Base-by-base conservation (phyloP, 2,329 filamentous ascomycete genomes). In the Madurella mycetomatis region DNA sequence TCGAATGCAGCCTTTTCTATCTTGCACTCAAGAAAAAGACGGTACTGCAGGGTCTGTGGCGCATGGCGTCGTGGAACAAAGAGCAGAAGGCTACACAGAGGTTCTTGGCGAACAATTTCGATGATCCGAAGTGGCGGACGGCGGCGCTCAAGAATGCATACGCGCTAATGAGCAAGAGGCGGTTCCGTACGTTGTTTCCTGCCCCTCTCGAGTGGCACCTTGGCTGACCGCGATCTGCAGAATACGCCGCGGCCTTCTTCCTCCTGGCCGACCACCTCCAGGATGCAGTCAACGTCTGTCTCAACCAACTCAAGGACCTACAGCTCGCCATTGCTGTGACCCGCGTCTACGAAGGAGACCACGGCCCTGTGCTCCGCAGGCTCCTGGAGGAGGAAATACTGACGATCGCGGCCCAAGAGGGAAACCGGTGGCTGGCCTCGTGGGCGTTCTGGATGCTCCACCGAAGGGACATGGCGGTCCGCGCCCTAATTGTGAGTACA, bases 231-330 rank as follows among this genome's bases (percentile, higher is more conserved):
- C 25, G 15, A 16, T 25, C n/a, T 18, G 2, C 51, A 90, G 90
- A 90, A 71, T 99, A 99, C 66, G 92, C 94, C 2, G 94, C 92
- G 1, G 88, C 94, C 0, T 99, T 97, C 73, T 99, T 99, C 74
- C 77, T 99, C 5, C 78, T 99, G 1, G 95, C 89, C 1, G 91
- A 92, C 61, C 86, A 87, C 64, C 76, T 96, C 0, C 83, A 86
- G 51, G 91, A 95, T 68, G 92, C 94, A 0, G 86, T 94, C 49
- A 88, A 87, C 60, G 85, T 99, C 16, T 90, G 95, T 60, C 76
- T 92, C 13, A 91, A 89, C 58, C 92, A 96, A 66, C 78, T 97
- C 39, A 85, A 88, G 55, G 95, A 99, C 67, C 73, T 94, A 18
- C 91, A 96, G 67, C 82, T 99, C 32, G 94, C 92, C 2, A 86